Conservation (phyloP, 768 basidiomycete genomes). For the Chlorophyllum brunneum region DNA sequence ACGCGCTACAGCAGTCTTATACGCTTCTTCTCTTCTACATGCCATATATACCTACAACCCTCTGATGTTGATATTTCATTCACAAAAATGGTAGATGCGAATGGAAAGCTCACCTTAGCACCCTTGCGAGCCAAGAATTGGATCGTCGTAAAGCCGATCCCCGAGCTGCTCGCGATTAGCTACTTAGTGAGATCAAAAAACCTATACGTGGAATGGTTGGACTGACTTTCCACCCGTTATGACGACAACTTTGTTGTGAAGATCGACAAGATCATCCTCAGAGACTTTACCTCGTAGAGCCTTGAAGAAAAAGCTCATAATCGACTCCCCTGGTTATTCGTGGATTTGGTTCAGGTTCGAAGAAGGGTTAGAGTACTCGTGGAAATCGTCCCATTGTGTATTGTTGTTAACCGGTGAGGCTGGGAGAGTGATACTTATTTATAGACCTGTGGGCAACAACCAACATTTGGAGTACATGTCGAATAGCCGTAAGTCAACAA, state of each 20-base stretch:
- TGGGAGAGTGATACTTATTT: too few species aligned
- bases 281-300: constrained; percentile 14
- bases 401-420: too few species aligned
- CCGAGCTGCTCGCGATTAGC: neutral
- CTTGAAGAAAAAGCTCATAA: neutral
- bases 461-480: too few species aligned
- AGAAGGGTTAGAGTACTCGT: too few species aligned
- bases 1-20: constrained; percentile 9
- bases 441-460: too few species aligned
- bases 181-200: neutral
- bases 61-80: neutral
- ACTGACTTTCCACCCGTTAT: constrained; percentile 45
- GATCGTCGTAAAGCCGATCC: constrained; percentile 8
- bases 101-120: neutral
- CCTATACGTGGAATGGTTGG: neutral
- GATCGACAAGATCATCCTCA: constrained; percentile 35
- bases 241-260: constrained; percentile 38
- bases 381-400: too few species aligned
- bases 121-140: constrained; percentile 12
- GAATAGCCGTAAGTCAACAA: too few species aligned
- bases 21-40: constrained; percentile 2
- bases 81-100: neutral
- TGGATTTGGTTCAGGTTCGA: too few species aligned
- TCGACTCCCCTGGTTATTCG: too few species aligned
- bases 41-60: constrained; percentile 17